These are phyloP conservation scores for Boletus huronensis DNA, from an alignment of 768 basidiomycete genomes.

Conservation along the genomic window DNA sequence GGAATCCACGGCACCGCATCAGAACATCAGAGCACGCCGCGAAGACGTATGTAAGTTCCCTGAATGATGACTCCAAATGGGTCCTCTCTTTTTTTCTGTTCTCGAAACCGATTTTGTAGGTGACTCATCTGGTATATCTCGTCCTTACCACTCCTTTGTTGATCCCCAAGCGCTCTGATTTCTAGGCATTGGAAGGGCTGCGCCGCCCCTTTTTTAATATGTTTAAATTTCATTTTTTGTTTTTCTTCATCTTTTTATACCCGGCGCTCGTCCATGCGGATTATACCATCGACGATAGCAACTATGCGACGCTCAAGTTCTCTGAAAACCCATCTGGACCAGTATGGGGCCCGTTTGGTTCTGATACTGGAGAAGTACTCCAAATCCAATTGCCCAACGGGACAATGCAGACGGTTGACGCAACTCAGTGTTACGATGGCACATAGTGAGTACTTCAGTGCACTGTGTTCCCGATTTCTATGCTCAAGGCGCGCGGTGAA, in stretches of 20 bases:
- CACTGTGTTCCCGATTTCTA: not conserved
- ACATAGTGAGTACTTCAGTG: constrained; percentile 22
- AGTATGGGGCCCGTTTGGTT: constrained; percentile 26
- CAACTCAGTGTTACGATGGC: constrained; percentile 22
- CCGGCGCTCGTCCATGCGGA: constrained; percentile 16
- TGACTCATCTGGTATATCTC: not conserved
- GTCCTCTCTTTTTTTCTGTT: not conserved
- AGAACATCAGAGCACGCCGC: not conserved
- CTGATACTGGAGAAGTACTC: constrained; percentile 20
- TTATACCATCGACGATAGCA: constrained; percentile 27
- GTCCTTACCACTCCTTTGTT: constrained; percentile 9
- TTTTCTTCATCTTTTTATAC: constrained; percentile 2
- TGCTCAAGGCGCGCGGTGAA: constrained; percentile 1
- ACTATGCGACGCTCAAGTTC: constrained; percentile 24
- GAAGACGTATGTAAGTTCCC: not conserved
- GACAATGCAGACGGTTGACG: constrained; percentile 22
- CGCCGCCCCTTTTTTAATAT: constrained; percentile 4
- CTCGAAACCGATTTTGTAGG: not conserved
- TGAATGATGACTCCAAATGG: not conserved
- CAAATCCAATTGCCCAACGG: constrained; percentile 24
- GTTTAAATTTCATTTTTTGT: not conserved
- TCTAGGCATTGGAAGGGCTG: not conserved
- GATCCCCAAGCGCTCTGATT: not conserved
- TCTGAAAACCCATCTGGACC: constrained; percentile 29
- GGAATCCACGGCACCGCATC: constrained; percentile 2